Percentiles rank a stretch among this genome's conserved stretches.
Evolutionary conservation across 805 yeast genomes (phyloP).

Genomic region (Clavispora carvajalis): DNA sequence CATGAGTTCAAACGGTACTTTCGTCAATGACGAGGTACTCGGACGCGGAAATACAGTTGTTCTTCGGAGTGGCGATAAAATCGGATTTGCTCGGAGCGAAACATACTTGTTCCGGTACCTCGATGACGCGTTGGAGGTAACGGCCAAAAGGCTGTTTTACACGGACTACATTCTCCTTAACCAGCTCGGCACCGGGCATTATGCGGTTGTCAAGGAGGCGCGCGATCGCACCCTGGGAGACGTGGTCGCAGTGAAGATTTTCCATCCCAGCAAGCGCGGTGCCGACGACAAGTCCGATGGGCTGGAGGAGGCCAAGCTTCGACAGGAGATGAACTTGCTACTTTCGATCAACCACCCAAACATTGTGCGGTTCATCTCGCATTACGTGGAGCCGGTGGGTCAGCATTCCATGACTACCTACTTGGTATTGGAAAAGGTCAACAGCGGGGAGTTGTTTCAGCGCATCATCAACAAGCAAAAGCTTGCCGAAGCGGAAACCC

Average conservation of each 20-base stretch:
- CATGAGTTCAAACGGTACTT: constrained; percentile 61
- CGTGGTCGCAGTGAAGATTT: constrained; percentile 68
- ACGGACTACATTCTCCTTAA: constrained; percentile 54
- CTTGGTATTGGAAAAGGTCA: constrained; percentile 66
- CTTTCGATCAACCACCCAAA: constrained; percentile 64
- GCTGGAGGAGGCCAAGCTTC: constrained; percentile 33
- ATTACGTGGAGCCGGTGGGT: constrained; percentile 47
- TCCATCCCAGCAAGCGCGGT: constrained; percentile 46
- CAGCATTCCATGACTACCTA: constrained; percentile 52
- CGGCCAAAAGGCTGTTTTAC: constrained; percentile 39
- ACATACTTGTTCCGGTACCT: constrained; percentile 45
- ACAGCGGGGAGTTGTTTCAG: constrained; percentile 72
- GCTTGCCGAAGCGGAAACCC: constrained; percentile 57
- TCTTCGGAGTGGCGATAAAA: constrained; percentile 58
- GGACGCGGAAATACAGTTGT: constrained; percentile 45
- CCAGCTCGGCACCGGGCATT: constrained; percentile 71
- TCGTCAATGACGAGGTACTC: constrained; percentile 51
- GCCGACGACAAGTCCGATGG: constrained; percentile 12
- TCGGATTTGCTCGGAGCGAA: constrained; percentile 50
- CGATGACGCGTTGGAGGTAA: constrained; percentile 19
- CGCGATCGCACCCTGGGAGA: constrained; percentile 51
- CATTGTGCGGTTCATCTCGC: constrained; percentile 59
- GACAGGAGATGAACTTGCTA: constrained; percentile 64
- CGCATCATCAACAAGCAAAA: constrained; percentile 62
- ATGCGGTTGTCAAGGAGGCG: constrained; percentile 76